These are phyloP conservation scores for Myriosclerotinia duriaeana DNA, from an alignment of 2,329 filamentous ascomycete species.

Conservation along the genomic window DNA sequence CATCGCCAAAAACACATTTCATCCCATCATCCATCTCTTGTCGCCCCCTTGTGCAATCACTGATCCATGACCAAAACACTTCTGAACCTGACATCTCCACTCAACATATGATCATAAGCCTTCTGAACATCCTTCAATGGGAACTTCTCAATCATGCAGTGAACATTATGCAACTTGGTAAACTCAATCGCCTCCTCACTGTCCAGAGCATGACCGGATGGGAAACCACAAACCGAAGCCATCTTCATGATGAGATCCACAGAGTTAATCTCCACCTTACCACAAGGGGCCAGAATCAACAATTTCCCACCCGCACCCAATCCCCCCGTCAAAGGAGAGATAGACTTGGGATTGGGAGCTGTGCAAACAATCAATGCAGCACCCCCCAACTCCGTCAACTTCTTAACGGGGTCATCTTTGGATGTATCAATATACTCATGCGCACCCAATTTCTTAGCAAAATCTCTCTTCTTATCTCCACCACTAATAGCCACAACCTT, in stretches of 20 bases:
- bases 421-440: conserved; percentile 59
- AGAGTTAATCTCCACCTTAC: conserved; percentile 48
- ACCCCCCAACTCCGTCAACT: conserved; percentile 58
- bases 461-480: conserved; percentile 64
- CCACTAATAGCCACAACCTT: conserved; percentile 67
- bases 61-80: conserved; percentile 35
- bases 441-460: conserved; percentile 63
- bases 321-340: conserved; percentile 54
- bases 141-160: conserved; percentile 65
- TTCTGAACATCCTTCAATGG: conserved; percentile 50
- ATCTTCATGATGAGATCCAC: conserved; percentile 49
- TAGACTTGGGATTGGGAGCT: conserved; percentile 57
- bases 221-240: conserved; percentile 61
- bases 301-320: conserved; percentile 57
- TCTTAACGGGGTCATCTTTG: conserved; percentile 49
- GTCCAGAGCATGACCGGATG: conserved; percentile 63
- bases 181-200: conserved; percentile 67
- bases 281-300: conserved; percentile 56
- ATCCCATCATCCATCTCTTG: background rate
- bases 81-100: conserved; percentile 36
- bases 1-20: background rate
- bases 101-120: conserved; percentile 38
- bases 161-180: conserved; percentile 58
- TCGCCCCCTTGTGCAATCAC: background rate
- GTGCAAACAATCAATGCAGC: conserved; percentile 62